Evolutionary conservation across 2,329 filamentous ascomycete species (phyloP).

Genomic region (Exophiala bonariae): DNA sequence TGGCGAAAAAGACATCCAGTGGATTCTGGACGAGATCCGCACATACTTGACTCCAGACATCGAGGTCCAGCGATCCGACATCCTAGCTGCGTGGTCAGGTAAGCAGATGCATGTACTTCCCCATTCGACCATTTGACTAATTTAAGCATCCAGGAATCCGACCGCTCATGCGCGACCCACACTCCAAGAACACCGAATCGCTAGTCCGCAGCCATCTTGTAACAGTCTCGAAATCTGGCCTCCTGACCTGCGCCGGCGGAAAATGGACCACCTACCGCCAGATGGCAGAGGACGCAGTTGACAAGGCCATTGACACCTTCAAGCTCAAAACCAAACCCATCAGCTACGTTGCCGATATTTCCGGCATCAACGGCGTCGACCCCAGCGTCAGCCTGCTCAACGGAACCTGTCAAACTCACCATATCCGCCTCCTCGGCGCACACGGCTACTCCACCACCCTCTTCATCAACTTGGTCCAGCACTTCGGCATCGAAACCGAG

Average conservation of each 20-base stretch:
- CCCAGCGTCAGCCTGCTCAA: slow-evolving; percentile 40
- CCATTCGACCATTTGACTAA: not conserved
- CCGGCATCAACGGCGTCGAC: slow-evolving; percentile 27
- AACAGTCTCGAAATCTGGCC: slow-evolving; percentile 73
- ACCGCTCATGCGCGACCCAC: slow-evolving; percentile 81
- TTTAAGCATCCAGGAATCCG: slow-evolving; percentile 58
- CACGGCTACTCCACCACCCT: slow-evolving; percentile 87
- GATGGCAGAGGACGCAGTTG: slow-evolving; percentile 88
- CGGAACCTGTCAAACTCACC: slow-evolving; percentile 79
- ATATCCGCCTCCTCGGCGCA: slow-evolving; percentile 76
- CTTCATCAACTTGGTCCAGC: slow-evolving; percentile 93
- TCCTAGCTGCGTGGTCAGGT: slow-evolving; percentile 81
- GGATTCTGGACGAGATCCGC: slow-evolving; percentile 81
- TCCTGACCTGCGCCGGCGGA: slow-evolving; percentile 82
- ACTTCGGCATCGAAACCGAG: slow-evolving; percentile 87
- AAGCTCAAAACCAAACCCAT: slow-evolving; percentile 23
- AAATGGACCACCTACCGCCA: slow-evolving; percentile 94
- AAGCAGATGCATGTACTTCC: slow-evolving; percentile 2
- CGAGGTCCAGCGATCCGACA: slow-evolving; percentile 78
- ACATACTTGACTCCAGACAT: slow-evolving; percentile 82
- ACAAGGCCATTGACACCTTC: slow-evolving; percentile 50
- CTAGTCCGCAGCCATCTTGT: slow-evolving; percentile 85
- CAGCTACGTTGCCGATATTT: slow-evolving; percentile 23
- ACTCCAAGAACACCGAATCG: slow-evolving; percentile 80
- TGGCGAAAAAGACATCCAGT: slow-evolving; percentile 80